phyloP scores from a whole-genome alignment of 169 alveolate genomes.

The Theileria parva region DNA sequence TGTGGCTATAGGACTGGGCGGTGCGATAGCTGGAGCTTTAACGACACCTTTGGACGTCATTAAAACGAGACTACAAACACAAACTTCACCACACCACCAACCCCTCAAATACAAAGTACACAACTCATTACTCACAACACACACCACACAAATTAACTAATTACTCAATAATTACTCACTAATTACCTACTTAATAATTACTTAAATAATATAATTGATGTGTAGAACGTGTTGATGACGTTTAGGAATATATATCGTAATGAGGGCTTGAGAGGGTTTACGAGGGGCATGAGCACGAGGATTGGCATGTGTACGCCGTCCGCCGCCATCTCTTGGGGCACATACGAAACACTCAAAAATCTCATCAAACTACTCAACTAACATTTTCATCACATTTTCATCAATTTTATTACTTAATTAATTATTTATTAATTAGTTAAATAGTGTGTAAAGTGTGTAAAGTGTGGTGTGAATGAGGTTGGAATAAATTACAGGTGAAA shows the following conservation, averaged over 20 bases:
- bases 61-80: conserved; percentile 94
- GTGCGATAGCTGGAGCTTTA: conserved; percentile 92
- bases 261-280: conserved; percentile 88
- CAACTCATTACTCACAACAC: no score
- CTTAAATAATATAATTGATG: neutral
- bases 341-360: conserved; percentile 89
- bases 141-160: no score
- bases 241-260: conserved; percentile 66
- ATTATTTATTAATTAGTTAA: no score
- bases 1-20: conserved; percentile 92
- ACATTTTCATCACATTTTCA: neutral
- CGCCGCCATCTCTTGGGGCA: conserved; percentile 95
- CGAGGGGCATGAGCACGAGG: conserved; percentile 89
- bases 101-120: conserved; percentile 5
- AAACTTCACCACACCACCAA: no score
- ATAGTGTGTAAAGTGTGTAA: no score
- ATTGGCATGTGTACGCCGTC: conserved; percentile 88
- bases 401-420: no score
- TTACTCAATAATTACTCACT: no score
- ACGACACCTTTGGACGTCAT: conserved; percentile 96
- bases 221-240: conserved; percentile 64
- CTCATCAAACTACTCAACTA: conserved; percentile 7
- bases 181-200: neutral
- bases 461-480: no score
- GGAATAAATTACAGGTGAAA: no score